Conservation (phyloP, 2,329 filamentous ascomycete species). For the Neurospora crassa region DNA sequence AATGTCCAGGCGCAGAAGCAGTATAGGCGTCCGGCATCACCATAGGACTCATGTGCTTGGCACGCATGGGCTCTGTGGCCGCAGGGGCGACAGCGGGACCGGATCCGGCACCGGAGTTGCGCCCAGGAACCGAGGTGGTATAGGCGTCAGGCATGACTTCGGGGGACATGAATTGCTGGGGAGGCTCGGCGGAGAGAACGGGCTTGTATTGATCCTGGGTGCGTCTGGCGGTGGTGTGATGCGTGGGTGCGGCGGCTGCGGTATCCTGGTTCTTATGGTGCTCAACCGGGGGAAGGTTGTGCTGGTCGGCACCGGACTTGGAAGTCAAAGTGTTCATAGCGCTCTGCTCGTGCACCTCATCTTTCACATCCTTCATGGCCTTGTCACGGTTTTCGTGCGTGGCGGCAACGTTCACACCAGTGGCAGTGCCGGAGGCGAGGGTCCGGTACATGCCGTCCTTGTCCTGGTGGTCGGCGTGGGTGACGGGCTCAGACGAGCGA, state of each 20-base stretch:
- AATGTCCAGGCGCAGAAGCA: background rate
- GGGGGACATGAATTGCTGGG: conserved; percentile 11
- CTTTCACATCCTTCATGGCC: background rate
- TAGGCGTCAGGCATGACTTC: conserved; percentile 8
- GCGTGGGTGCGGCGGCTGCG: background rate
- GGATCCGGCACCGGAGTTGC: background rate
- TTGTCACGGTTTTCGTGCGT: background rate
- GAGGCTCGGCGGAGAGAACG: background rate
- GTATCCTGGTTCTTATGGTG: background rate
- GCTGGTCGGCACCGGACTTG: background rate
- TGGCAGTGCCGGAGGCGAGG: conserved; percentile 7
- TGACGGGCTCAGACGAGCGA: background rate
- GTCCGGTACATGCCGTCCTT: conserved; percentile 2
- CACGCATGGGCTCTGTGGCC: background rate
- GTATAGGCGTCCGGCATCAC: background rate
- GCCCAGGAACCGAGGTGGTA: background rate
- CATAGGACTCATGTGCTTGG: conserved; percentile 2
- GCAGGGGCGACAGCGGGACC: background rate
- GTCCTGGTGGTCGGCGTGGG: background rate
- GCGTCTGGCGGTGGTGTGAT: background rate
- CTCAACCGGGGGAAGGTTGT: background rate
- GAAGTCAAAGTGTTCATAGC: background rate
- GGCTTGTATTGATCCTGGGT: conserved; percentile 4
- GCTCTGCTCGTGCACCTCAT: conserved; percentile 2
- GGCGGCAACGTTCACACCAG: background rate